Percentiles rank a stretch among this genome's conserved stretches.
Conservation (phyloP, 208 protist species). For the Leishmania martiniquensis region DNA sequence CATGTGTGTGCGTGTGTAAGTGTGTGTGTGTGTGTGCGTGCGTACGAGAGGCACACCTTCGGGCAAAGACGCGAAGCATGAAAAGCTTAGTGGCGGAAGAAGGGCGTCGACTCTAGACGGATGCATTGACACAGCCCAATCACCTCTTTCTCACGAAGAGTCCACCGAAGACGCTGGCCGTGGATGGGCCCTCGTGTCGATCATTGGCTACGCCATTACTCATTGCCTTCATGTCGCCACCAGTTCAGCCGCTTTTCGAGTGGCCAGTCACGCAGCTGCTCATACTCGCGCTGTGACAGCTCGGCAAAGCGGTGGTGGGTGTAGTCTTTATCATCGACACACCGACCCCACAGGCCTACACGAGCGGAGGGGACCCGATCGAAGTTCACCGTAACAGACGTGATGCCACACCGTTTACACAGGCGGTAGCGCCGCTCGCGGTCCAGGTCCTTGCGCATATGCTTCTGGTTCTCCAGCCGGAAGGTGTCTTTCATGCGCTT, state of each 20-base stretch:
- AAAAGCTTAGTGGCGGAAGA: not conserved
- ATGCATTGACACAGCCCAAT: not conserved
- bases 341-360: constrained; percentile 86
- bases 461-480: constrained; percentile 80
- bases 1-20: no score
- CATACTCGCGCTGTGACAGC: constrained; percentile 76
- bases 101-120: not conserved
- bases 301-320: constrained; percentile 83
- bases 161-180: not conserved
- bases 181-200: not conserved
- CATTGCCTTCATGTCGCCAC: constrained; percentile 73
- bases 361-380: constrained; percentile 80
- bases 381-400: constrained; percentile 88
- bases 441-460: constrained; percentile 71
- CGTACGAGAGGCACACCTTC: not conserved
- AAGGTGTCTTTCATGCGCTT: constrained; percentile 84
- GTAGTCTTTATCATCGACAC: constrained; percentile 82
- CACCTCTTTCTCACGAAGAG: not conserved
- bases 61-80: not conserved
- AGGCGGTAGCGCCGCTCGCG: constrained; percentile 83
- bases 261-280: constrained; percentile 70
- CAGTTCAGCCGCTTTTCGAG: constrained; percentile 77
- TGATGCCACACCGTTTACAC: constrained; percentile 86
- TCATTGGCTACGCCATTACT: not conserved
- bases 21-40: constrained; percentile 2